phyloP scores from a whole-genome alignment of 805 yeast genomes.

The Yueomyces sp. region DNA sequence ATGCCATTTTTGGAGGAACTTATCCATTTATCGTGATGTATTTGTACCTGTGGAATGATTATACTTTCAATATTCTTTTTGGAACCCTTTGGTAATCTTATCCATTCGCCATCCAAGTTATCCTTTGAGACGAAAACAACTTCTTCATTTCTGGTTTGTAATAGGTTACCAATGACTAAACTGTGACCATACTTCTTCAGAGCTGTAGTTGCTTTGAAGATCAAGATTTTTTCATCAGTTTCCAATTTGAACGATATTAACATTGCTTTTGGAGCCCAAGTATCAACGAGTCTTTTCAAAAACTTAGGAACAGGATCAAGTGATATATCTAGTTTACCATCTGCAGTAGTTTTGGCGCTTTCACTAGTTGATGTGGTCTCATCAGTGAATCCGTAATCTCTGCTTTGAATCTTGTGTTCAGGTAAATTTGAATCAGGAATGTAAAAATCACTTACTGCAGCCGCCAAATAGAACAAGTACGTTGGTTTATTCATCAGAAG shows the following conservation, averaged over 20 bases:
- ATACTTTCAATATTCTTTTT: slow-evolving; percentile 48
- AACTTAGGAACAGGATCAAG: slow-evolving; percentile 96
- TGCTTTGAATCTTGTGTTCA: slow-evolving; percentile 89
- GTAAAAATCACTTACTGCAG: slow-evolving; percentile 96
- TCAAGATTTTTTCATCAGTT: slow-evolving; percentile 61
- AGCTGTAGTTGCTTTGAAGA: slow-evolving; percentile 68
- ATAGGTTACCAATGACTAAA: slow-evolving; percentile 82
- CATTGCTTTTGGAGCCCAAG: slow-evolving; percentile 94
- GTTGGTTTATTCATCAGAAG: slow-evolving; percentile 42
- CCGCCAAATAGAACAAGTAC: slow-evolving; percentile 80
- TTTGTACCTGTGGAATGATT: slow-evolving; percentile 66
- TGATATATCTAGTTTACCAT: slow-evolving; percentile 68
- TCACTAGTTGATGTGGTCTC: slow-evolving; percentile 23
- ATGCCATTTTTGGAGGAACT: not conserved
- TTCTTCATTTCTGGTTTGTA: slow-evolving; percentile 77
- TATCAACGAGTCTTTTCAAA: slow-evolving; percentile 70
- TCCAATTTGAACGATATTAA: slow-evolving; percentile 89
- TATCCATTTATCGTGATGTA: slow-evolving; percentile 54
- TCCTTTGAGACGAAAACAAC: slow-evolving; percentile 60
- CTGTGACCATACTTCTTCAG: slow-evolving; percentile 81
- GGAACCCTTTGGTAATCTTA: slow-evolving; percentile 33
- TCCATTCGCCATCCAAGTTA: slow-evolving; percentile 31
- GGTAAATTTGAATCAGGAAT: slow-evolving; percentile 77
- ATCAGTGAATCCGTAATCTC: slow-evolving; percentile 36
- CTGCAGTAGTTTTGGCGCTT: slow-evolving; percentile 12